phyloP scores from a whole-genome alignment of 768 basidiomycete genomes.

The Mycena capillaripes region DNA sequence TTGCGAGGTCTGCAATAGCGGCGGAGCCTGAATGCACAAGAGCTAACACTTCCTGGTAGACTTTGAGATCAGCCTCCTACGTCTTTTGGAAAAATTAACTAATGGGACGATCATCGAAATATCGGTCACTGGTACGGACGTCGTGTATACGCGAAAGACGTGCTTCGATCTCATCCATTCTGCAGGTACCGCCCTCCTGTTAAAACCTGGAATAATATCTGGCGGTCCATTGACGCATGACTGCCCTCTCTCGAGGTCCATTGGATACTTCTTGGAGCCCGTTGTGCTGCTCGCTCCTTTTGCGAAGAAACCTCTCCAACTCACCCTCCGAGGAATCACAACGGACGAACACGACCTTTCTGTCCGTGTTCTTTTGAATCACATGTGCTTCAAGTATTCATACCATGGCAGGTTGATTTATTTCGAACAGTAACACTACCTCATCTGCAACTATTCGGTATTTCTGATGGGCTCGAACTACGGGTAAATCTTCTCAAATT shows the following conservation, averaged over 20 bases:
- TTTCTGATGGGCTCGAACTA: slow-evolving; percentile 92
- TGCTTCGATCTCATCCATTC: slow-evolving; percentile 2
- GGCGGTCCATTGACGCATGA: slow-evolving; percentile 89
- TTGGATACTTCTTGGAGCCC: slow-evolving; percentile 96
- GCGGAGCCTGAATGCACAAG: neutral
- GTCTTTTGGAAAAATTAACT: slow-evolving; percentile 90
- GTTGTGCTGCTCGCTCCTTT: slow-evolving; percentile 93
- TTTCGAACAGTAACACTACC: slow-evolving; percentile 92
- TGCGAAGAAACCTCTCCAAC: slow-evolving; percentile 85
- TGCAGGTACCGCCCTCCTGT: slow-evolving; percentile 88
- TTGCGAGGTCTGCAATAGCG: slow-evolving; percentile 73
- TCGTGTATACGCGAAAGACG: slow-evolving; percentile 3
- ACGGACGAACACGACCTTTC: slow-evolving; percentile 94
- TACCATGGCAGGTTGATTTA: slow-evolving; percentile 78
- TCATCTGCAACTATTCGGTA: slow-evolving; percentile 90
- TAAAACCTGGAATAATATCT: slow-evolving; percentile 93
- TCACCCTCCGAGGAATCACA: slow-evolving; percentile 91
- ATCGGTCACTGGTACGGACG: slow-evolving; percentile 87
- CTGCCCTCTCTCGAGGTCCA: slow-evolving; percentile 88
- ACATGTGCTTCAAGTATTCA: slow-evolving; percentile 28
- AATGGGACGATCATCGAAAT: slow-evolving; percentile 98
- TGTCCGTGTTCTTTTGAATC: slow-evolving; percentile 54
- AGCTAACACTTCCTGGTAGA: slow-evolving; percentile 60
- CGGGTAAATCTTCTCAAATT: slow-evolving; percentile 63
- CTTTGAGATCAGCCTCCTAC: slow-evolving; percentile 91